Evolutionary conservation across 192 early-diverging fungal genomes (phyloP), one percentile per base, ranked within the genome.

Genomic region (Backusella macrospora): DNA sequence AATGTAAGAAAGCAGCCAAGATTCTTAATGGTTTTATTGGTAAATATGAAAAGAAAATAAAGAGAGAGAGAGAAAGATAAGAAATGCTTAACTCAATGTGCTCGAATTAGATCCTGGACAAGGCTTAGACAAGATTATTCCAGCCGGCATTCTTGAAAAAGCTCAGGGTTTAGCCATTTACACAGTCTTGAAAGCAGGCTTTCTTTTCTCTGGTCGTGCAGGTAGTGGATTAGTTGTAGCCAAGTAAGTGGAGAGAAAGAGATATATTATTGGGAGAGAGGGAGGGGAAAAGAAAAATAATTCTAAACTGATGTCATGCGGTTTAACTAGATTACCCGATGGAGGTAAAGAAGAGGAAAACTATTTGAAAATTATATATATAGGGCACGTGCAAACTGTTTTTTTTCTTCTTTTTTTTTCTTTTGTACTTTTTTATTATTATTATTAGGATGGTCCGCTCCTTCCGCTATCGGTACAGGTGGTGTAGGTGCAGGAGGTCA

Each of bases 151-250:
- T 68, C 74, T 93, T 34, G 72, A 73, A 43, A 91, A 94, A 63
- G 94, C 95, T 47, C 90, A 94, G 77, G 97, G 97, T 16, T 86
- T 99, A n/a, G 97, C 97, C 52, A 92, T 99, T 43, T 84, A 97
- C 76, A 94, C 94, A 2, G 97, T 96, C 6, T 76, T 98, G 73
- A 99, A 99, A 76, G 97, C 92, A 29, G 97, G 97, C 1, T 97
- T 97, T 69, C 79, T 96, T 6, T 96, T 92, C 85, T 94, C 94
- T 5, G 96, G 95, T 2, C 89, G 96, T 38, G 89, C 91, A 29
- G 97, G 97, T 40, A 88, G 92, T 10, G 97, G 97, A 0, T 81
- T 99, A 16, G 94, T 96, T 29, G 88, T 99, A 71, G 94, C 97
- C 23, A 87, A 84, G 81, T 87, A 81, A 72, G n/a, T n/a, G n/a